Conservation (phyloP, 495 filamentous ascomycete species). For the Aeminium ludgeri region DNA sequence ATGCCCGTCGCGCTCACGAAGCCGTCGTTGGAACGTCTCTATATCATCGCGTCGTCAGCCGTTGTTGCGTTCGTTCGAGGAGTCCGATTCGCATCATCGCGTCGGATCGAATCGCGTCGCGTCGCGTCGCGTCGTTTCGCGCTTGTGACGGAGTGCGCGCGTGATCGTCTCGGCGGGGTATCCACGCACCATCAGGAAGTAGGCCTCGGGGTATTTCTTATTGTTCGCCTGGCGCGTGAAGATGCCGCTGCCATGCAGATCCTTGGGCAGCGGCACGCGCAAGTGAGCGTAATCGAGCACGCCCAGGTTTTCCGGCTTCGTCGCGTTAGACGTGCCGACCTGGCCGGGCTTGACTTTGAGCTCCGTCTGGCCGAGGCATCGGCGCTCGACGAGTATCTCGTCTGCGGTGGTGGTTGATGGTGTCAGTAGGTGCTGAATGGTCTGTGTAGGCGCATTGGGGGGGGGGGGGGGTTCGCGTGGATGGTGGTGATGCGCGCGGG, state of each 20-base stretch:
- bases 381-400: conserved; percentile 63
- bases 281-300: conserved; percentile 93
- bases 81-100: too few species aligned
- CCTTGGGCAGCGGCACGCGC: conserved; percentile 73
- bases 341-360: conserved; percentile 61
- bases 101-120: conserved; percentile 4
- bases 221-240: conserved; percentile 49
- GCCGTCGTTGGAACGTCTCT: conserved; percentile 85
- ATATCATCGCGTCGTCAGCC: conserved; percentile 10
- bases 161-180: neutral
- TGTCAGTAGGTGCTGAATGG: conserved; percentile 19
- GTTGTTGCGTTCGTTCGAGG: neutral
- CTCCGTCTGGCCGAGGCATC: conserved; percentile 82
- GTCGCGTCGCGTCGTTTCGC: neutral
- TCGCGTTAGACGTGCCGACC: conserved; percentile 46
- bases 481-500: neutral
- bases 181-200: conserved; percentile 74
- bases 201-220: conserved; percentile 56
- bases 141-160: too few species aligned
- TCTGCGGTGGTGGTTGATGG: conserved; percentile 36
- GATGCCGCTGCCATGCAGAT: conserved; percentile 73
- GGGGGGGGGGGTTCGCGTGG: neutral
- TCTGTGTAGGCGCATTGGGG: conserved; percentile 15
- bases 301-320: conserved; percentile 53
- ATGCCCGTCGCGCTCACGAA: conserved; percentile 93